A percentile compares a stretch with the other conserved stretches of the same genome.
Evolutionary conservation across 2,329 filamentous ascomycete genomes (phyloP).

Genomic region (Trichophyton equinum): DNA sequence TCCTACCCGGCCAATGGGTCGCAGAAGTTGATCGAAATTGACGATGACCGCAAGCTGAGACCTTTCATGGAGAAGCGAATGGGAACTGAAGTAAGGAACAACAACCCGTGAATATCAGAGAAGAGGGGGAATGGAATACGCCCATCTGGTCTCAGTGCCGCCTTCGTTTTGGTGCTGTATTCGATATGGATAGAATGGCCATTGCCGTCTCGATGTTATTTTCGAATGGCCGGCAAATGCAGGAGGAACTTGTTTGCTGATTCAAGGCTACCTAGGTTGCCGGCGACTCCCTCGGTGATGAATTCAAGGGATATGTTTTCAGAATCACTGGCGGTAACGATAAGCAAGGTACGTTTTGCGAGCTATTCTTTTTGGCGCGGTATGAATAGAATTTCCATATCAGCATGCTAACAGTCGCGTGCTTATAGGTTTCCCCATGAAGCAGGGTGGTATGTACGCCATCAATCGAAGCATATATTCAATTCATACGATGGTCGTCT

Average conservation of each 20-base stretch:
- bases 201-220: neutral
- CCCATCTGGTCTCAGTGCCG: neutral
- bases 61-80: conserved; percentile 98
- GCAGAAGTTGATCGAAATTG: conserved; percentile 97
- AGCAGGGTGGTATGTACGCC: conserved; percentile 64
- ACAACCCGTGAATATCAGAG: neutral
- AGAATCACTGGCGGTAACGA: conserved; percentile 99
- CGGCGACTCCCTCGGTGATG: conserved; percentile 90
- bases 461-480: conserved; percentile 8
- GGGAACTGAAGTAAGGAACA: conserved; percentile 40
- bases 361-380: neutral
- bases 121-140: neutral
- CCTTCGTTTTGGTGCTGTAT: neutral
- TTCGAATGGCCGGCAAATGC: neutral
- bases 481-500: neutral
- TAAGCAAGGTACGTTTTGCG: conserved; percentile 64
- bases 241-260: neutral
- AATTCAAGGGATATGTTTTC: conserved; percentile 99
- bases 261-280: conserved; percentile 49
- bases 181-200: neutral
- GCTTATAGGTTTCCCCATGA: conserved; percentile 80
- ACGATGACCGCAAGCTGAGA: conserved; percentile 98
- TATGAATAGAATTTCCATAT: neutral
- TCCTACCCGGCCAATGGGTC: conserved; percentile 98
- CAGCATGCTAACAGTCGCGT: neutral